Base-by-base conservation (phyloP, 208 protist genomes). In the Trypanosoma grayi region DNA sequence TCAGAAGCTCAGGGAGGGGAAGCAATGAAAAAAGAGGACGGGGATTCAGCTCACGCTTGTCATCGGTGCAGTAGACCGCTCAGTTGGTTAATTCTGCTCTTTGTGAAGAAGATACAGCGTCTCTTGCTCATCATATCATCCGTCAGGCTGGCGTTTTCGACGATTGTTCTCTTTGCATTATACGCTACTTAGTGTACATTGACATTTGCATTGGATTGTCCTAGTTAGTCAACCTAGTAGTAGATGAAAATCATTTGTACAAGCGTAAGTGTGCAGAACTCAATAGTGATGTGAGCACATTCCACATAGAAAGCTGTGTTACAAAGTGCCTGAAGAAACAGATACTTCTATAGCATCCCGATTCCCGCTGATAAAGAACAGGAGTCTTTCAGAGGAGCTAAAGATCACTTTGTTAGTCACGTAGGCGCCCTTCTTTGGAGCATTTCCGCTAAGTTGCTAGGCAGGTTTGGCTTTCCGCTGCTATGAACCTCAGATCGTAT, bases 111-210 rank as follows among this genome's bases (percentile, higher is more conserved):
- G 62, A 69, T 46, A 24, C 41, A 66, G 77, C 77, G 67, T 64
- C 52, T 59, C 69, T 77, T 64, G 63, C 77, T 73, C 77, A 70
- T 83, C 77, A 83, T 47, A 43, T 22, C 43, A 57, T 40, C 41
- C 37, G 40, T 7, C 40, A 41, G n/a, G n/a, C n/a, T n/a, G n/a
- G n/a, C n/a, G n/a, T n/a, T n/a, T n/a, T n/a, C n/a, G n/a, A n/a
- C n/a, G n/a, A n/a, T n/a, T n/a, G n/a, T n/a, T n/a, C n/a, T n/a
- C n/a, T n/a, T n/a, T n/a, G n/a, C n/a, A n/a, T n/a, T n/a, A n/a
- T n/a, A n/a, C n/a, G n/a, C n/a, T n/a, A n/a, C n/a, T n/a, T n/a
- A n/a, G n/a, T n/a, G n/a, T n/a, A n/a, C n/a, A n/a, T n/a, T n/a
- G n/a, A n/a, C n/a, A n/a, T n/a, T n/a, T n/a, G n/a, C n/a, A n/a